A percentile compares a stretch with the other conserved stretches of the same genome.
Evolutionary conservation across 2,329 filamentous ascomycete genomes (phyloP).

Genomic region (Colletotrichum shisoi): DNA sequence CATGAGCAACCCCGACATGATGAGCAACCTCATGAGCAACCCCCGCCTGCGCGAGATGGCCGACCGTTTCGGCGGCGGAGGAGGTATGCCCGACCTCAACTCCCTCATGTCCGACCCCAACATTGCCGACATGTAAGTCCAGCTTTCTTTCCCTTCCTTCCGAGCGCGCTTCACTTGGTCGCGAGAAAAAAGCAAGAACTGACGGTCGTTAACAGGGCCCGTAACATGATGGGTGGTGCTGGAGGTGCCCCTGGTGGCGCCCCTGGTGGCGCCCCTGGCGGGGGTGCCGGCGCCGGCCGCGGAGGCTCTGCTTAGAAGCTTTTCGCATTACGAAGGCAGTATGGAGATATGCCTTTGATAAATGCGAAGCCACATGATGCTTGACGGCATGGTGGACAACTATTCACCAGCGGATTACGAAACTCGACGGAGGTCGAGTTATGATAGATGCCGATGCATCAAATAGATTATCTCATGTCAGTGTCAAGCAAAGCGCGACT

Average conservation of each 20-base stretch:
- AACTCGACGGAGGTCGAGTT: slow-evolving; percentile 3
- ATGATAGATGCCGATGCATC: slow-evolving; percentile 24
- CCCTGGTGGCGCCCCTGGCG: slow-evolving; percentile 42
- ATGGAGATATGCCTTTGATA: background rate
- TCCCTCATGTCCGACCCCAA: slow-evolving; percentile 90
- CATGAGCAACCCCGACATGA: slow-evolving; percentile 94
- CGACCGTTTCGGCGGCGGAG: slow-evolving; percentile 75
- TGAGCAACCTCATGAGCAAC: slow-evolving; percentile 94
- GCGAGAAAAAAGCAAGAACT: slow-evolving; percentile 3
- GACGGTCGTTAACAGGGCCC: slow-evolving; percentile 48
- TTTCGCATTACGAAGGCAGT: background rate
- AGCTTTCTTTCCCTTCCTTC: background rate
- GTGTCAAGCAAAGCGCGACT: background rate
- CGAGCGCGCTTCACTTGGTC: background rate
- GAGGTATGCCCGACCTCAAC: slow-evolving; percentile 88
- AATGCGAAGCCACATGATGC: background rate
- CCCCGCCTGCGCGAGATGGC: slow-evolving; percentile 88
- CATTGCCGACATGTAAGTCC: slow-evolving; percentile 91
- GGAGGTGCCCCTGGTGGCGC: slow-evolving; percentile 39
- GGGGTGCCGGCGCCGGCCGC: slow-evolving; percentile 43
- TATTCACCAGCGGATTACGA: background rate
- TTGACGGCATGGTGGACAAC: background rate
- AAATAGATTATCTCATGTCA: slow-evolving; percentile 9
- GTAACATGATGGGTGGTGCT: slow-evolving; percentile 57
- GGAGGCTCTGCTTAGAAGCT: slow-evolving; percentile 23